Evolutionary conservation across 1,284 basidiomycete genomes (phyloP), one percentile per base, ranked within the genome.

Genomic region (Tilletiopsis washingtonensis): DNA sequence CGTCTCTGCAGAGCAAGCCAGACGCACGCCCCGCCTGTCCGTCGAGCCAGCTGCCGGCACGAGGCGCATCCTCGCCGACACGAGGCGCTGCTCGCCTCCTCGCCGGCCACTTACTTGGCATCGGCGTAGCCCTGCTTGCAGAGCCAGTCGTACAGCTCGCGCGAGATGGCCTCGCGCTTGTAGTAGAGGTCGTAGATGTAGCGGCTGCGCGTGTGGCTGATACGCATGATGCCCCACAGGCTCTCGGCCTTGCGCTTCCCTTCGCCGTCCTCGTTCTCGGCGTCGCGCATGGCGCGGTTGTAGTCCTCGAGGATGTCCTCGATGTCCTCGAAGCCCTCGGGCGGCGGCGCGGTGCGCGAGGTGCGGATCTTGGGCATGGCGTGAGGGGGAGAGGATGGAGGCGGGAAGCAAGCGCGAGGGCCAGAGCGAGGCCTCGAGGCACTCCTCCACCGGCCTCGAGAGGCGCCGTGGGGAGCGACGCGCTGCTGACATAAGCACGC

Each of bases 121-220:
- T 99, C 94, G 11, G 88, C 94, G 75, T 97, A 98, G 12, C 88
- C 88, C 75, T 98, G 86, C 78, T 97, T 97, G 69, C 98, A 74
- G 52, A 99, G 76, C 94, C 94, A 99, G 76, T 98, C 93, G 74
- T 98, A 99, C 44, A 99, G 77, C 74, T 94, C 88, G 67, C 81
- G 83, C 61, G 84, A 86, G 69, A 99, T 90, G 14, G 91, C 89
- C 75, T 98, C 91, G 36, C 93, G 84, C 76, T 96, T 96, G 79
- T 98, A 97, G 77, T 94, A 98, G 51, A 98, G 80, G 75, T 98
- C 94, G 74, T 97, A 98, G 59, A 99, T 90, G 77, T 98, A 98
- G 57, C 91, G 42, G 19, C 63, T 62, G 43, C 93, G 84, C 9
- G 90, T 87, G 75, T 98, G 93, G 12, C 88, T 86, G 74, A 98